Conservation (phyloP, 805 yeast species). For the Cyberlindnera americana region DNA sequence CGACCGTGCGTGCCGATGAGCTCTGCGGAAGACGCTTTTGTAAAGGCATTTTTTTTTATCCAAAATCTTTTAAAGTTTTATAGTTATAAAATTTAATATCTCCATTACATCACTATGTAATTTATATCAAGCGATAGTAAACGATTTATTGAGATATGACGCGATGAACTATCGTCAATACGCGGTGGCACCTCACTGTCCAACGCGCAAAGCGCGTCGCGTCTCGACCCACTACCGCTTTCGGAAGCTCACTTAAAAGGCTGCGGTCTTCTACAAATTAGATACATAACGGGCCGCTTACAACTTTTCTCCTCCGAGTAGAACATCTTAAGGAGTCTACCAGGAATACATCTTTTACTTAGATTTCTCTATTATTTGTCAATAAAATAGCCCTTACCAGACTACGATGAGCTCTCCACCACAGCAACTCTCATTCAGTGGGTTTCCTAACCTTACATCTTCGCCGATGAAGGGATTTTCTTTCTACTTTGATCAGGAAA, state of each 20-base stretch:
- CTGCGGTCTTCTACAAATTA: slow-evolving; percentile 6
- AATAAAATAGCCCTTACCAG: not conserved
- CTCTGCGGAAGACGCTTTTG: not conserved
- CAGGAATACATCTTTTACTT: not conserved
- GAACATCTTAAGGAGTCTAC: not conserved
- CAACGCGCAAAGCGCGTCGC: slow-evolving; percentile 15
- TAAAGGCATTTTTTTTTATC: not conserved
- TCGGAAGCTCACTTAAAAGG: slow-evolving; percentile 5
- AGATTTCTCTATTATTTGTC: not conserved
- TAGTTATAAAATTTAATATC: not conserved
- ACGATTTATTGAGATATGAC: too few relatives aligned
- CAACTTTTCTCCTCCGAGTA: not conserved
- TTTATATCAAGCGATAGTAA: too few relatives aligned
- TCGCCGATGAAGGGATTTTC: slow-evolving; percentile 21
- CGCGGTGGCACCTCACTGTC: not conserved
- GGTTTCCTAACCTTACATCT: slow-evolving; percentile 10
- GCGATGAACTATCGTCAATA: too few relatives aligned
- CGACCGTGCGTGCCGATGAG: not conserved
- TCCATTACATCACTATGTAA: not conserved
- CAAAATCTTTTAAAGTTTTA: not conserved
- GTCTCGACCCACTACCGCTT: slow-evolving; percentile 16
- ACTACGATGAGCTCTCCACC: slow-evolving; percentile 17
- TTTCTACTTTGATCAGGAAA: slow-evolving; percentile 16
- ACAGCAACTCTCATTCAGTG: slow-evolving; percentile 2
- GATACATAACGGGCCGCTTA: slow-evolving; percentile 10